phyloP scores from a whole-genome alignment of 2,329 filamentous ascomycete genomes.

The Gaeumannomyces sp. region DNA sequence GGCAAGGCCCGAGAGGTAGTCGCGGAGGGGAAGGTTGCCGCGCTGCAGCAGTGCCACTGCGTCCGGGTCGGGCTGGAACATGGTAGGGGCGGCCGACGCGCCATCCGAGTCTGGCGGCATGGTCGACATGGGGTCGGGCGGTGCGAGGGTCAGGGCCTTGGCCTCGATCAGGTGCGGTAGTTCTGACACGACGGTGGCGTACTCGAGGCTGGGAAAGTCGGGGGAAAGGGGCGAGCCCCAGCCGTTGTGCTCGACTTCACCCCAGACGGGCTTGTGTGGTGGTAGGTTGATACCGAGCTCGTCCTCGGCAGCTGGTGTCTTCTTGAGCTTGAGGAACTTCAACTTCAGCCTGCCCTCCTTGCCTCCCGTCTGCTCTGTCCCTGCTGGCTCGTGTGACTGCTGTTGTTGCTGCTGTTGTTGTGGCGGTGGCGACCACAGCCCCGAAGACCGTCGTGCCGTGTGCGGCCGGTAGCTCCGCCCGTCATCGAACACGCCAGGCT shows the following conservation, averaged over 20 bases:
- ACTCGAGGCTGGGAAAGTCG: constrained; percentile 77
- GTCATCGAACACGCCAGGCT: constrained; percentile 12
- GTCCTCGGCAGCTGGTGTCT: constrained; percentile 16
- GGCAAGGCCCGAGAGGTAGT: constrained; percentile 69
- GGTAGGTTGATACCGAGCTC: constrained; percentile 41
- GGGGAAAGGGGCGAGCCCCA: constrained; percentile 77
- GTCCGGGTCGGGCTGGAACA: constrained; percentile 49
- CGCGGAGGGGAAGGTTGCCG: constrained; percentile 65
- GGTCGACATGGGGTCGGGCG: constrained; percentile 37
- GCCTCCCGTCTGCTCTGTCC: constrained; percentile 8
- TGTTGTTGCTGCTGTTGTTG: constrained; percentile 4
- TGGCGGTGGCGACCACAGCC: not conserved
- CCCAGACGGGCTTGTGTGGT: constrained; percentile 59
- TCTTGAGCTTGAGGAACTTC: constrained; percentile 12
- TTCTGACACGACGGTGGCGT: constrained; percentile 73
- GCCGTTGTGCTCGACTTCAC: constrained; percentile 75
- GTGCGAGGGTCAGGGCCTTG: constrained; percentile 81
- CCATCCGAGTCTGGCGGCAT: constrained; percentile 6
- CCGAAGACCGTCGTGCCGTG: not conserved
- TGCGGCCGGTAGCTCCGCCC: constrained; percentile 11
- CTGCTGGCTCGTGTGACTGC: constrained; percentile 3
- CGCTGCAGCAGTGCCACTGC: constrained; percentile 68
- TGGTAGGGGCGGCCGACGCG: constrained; percentile 26
- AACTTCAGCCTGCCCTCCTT: constrained; percentile 6
- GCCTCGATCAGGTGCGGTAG: constrained; percentile 87